A percentile compares a stretch with the other conserved stretches of the same genome.
These are phyloP conservation scores for Echium plantagineum DNA, from an alignment of 257 asterid species.

Conservation along the genomic window DNA sequence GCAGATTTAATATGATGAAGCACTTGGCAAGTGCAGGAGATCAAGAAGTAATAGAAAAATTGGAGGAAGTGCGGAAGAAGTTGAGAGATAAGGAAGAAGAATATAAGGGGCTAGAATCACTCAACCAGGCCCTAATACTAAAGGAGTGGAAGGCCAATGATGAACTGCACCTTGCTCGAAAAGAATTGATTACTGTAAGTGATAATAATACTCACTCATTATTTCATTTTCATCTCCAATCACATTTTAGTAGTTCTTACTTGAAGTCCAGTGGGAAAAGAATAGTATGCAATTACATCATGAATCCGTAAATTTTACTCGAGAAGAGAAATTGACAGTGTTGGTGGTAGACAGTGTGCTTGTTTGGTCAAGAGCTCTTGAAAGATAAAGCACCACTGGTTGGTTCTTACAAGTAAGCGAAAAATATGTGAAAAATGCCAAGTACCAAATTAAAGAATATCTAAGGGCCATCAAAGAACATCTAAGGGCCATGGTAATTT, in stretches of 20 bases:
- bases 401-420: too few relatives aligned
- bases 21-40: conserved; percentile 64
- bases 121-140: conserved; percentile 52
- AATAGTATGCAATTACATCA: too few relatives aligned
- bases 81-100: conserved; percentile 78
- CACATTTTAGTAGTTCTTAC: background rate
- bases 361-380: background rate
- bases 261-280: background rate
- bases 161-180: conserved; percentile 88
- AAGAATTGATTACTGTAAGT: conserved; percentile 78
- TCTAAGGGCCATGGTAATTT: too few relatives aligned
- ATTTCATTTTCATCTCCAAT: background rate
- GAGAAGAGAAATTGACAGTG: background rate
- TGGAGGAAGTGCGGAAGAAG: conserved; percentile 38
- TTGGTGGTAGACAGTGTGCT: background rate
- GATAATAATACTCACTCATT: conserved; percentile 4
- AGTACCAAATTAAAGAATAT: too few relatives aligned
- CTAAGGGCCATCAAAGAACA: too few relatives aligned
- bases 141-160: conserved; percentile 72
- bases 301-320: background rate
- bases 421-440: too few relatives aligned
- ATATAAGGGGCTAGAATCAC: conserved; percentile 39
- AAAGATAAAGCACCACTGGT: background rate
- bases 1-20: conserved; percentile 50
- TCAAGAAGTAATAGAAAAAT: conserved; percentile 43